Conservation (phyloP, 768 basidiomycete species). For the Suillus luteus region DNA sequence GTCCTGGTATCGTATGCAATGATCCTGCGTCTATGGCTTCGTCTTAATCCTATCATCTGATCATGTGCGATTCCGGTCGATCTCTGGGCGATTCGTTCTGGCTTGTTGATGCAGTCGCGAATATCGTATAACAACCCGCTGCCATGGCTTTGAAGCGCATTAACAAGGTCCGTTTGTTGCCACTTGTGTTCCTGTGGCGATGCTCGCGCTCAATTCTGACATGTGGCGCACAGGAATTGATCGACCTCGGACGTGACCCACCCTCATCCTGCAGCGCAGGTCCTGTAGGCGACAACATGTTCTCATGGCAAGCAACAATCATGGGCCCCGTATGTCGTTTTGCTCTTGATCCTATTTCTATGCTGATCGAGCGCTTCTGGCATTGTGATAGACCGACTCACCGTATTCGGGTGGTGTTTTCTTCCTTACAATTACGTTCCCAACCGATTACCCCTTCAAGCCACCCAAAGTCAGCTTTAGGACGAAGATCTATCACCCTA, state of each 20-base stretch:
- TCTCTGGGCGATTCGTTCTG: conserved; percentile 27
- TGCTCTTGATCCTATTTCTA: conserved; percentile 10
- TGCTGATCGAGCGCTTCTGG: conserved; percentile 25
- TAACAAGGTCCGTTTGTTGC: conserved; percentile 75
- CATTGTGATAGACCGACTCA: conserved; percentile 76
- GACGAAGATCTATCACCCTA: conserved; percentile 99
- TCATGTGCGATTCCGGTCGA: conserved; percentile 41
- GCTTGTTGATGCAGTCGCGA: conserved; percentile 19
- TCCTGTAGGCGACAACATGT: conserved; percentile 97
- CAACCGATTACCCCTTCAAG: conserved; percentile 99
- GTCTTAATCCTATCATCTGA: conserved; percentile 28
- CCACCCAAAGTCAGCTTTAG: conserved; percentile 99
- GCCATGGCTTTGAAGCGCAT: conserved; percentile 98
- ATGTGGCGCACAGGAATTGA: conserved; percentile 73
- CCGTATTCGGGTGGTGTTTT: conserved; percentile 99
- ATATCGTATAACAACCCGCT: conserved; percentile 14
- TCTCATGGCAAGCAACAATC: conserved; percentile 99
- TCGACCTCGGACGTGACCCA: conserved; percentile 99
- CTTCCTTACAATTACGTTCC: conserved; percentile 93
- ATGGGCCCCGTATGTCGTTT: conserved; percentile 88
- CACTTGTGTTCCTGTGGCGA: conserved; percentile 15
- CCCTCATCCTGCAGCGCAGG: conserved; percentile 99
- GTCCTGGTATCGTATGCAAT: background rate
- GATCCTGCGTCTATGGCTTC: conserved; percentile 5
- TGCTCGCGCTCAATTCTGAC: conserved; percentile 21